Evolutionary conservation across 2,329 filamentous ascomycete genomes (phyloP).

Genomic region (Xylaria sp.): DNA sequence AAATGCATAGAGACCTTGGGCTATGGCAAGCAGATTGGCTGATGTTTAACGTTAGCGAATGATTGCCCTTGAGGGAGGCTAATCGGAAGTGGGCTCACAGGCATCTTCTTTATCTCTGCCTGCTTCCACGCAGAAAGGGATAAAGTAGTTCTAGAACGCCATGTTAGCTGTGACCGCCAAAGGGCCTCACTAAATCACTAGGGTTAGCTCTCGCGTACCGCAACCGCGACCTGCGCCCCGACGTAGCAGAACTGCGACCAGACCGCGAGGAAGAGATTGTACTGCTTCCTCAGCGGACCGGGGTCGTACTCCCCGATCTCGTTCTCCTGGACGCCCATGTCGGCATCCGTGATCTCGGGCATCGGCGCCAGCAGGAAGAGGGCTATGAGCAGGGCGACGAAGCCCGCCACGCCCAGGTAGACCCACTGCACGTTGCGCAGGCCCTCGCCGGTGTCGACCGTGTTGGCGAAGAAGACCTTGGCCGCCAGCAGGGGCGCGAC

Average conservation of each 20-base stretch:
- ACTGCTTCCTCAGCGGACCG: constrained; percentile 59
- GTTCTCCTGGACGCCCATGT: constrained; percentile 59
- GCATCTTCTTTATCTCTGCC: constrained; percentile 23
- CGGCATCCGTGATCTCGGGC: constrained; percentile 60
- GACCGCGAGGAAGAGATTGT: constrained; percentile 62
- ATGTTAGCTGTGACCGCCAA: constrained; percentile 5
- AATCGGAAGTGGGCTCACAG: constrained; percentile 17
- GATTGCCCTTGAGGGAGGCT: neutral
- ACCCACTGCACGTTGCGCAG: constrained; percentile 66
- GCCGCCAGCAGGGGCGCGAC: constrained; percentile 61
- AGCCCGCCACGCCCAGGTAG: constrained; percentile 64
- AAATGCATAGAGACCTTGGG: constrained; percentile 61
- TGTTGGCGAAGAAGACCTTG: constrained; percentile 63
- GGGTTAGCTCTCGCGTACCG: constrained; percentile 38
- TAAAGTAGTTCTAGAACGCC: constrained; percentile 53
- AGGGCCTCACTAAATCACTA: constrained; percentile 1
- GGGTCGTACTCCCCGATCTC: constrained; percentile 45
- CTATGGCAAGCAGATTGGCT: constrained; percentile 59
- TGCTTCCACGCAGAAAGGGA: constrained; percentile 49
- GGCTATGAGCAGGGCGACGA: constrained; percentile 58
- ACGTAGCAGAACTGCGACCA: constrained; percentile 67
- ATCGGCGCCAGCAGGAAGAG: constrained; percentile 60
- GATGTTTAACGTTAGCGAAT: constrained; percentile 4
- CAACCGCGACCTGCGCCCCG: constrained; percentile 59
- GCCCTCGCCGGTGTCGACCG: constrained; percentile 49